Percentiles rank a stretch among this genome's conserved stretches.
Evolutionary conservation across 129 eudicot species (phyloP).

Genomic region (Flaveria trinervia): DNA sequence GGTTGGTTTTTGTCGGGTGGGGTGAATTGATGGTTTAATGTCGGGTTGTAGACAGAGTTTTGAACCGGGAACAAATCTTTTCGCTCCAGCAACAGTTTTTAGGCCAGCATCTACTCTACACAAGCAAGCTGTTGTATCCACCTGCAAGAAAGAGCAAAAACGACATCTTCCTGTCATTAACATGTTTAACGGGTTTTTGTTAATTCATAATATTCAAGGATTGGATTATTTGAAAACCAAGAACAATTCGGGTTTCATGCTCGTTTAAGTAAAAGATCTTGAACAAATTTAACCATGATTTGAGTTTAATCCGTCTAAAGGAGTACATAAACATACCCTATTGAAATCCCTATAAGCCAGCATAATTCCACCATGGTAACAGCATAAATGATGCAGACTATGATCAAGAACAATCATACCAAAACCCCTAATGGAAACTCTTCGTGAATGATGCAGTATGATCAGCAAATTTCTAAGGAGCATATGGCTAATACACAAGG

Average conservation of each 20-base stretch:
- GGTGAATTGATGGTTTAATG: slow-evolving; percentile 83
- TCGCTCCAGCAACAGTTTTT: slow-evolving; percentile 85
- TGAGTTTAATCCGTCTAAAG: slow-evolving; percentile 9
- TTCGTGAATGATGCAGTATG: background rate
- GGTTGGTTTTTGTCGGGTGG: slow-evolving; percentile 62
- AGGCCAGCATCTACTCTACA: slow-evolving; percentile 87
- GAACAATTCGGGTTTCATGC: background rate
- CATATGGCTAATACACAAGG: background rate
- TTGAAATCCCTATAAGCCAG: background rate
- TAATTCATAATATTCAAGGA: too few species aligned
- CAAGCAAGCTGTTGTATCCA: slow-evolving; percentile 77
- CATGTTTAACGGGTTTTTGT: background rate
- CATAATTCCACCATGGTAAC: background rate
- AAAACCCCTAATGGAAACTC: slow-evolving; percentile 10
- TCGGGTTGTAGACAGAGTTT: slow-evolving; percentile 72
- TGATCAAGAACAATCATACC: slow-evolving; percentile 6
- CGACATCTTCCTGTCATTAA: background rate
- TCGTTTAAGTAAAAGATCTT: background rate
- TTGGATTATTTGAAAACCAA: too few species aligned
- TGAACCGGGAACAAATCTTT: slow-evolving; percentile 75
- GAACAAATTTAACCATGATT: background rate
- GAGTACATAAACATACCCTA: background rate
- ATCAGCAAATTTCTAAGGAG: background rate
- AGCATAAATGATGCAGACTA: background rate
- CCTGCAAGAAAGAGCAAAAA: slow-evolving; percentile 44